These are phyloP conservation scores for Coemansia sp. DNA, from an alignment of 192 early-diverging fungal genomes.

Conservation along the genomic window DNA sequence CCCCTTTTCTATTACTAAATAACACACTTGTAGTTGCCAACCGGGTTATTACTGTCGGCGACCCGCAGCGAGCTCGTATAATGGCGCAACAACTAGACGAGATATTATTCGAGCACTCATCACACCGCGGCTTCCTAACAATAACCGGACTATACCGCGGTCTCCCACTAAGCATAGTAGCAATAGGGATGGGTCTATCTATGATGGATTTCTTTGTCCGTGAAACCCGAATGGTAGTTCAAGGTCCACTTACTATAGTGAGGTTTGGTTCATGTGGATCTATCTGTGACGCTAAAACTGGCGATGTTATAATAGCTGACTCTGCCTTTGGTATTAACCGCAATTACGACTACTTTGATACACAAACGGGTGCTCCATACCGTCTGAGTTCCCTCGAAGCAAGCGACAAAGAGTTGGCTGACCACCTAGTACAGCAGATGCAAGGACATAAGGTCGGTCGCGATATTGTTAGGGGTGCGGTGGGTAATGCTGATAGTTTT, in stretches of 20 bases:
- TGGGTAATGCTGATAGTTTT: conserved; percentile 84
- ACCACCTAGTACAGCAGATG: conserved; percentile 34
- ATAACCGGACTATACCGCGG: conserved; percentile 82
- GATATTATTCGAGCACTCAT: conserved; percentile 59
- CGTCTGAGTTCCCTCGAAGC: conserved; percentile 63
- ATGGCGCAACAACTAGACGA: conserved; percentile 70
- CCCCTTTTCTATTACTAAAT: not conserved
- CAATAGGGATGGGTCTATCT: conserved; percentile 82
- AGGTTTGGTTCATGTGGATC: conserved; percentile 88
- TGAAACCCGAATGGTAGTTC: conserved; percentile 78
- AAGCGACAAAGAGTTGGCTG: conserved; percentile 60
- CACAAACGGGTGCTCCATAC: conserved; percentile 62
- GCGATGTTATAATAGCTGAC: conserved; percentile 73
- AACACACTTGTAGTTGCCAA: conserved; percentile 64
- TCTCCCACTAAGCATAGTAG: conserved; percentile 79
- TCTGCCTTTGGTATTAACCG: conserved; percentile 67
- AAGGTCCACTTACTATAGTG: conserved; percentile 79
- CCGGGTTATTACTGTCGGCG: conserved; percentile 88
- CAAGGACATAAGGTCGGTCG: conserved; percentile 30
- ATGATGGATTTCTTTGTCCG: conserved; percentile 95
- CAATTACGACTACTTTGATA: conserved; percentile 79
- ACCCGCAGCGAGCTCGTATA: conserved; percentile 70
- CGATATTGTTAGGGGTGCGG: conserved; percentile 62
- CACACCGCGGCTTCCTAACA: conserved; percentile 82
- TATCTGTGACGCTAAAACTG: conserved; percentile 60